Percentiles rank a stretch among this genome's conserved stretches.
These are phyloP conservation scores for Huntiella moniliformis DNA, from an alignment of 2,329 filamentous ascomycete species.

Conservation along the genomic window DNA sequence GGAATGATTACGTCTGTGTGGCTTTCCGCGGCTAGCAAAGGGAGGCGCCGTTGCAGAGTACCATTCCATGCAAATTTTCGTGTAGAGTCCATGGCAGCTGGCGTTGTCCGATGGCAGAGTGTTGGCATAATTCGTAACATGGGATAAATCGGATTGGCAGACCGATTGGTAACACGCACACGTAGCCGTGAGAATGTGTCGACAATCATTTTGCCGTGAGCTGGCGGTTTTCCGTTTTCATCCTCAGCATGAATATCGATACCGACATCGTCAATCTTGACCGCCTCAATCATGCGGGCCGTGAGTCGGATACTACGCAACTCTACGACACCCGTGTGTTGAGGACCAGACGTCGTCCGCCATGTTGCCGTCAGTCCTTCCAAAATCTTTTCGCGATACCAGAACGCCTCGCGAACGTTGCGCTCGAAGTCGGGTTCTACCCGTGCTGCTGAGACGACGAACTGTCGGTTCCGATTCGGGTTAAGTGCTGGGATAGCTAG, in stretches of 20 bases:
- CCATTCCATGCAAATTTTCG: slow-evolving; percentile 75
- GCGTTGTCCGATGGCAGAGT: slow-evolving; percentile 52
- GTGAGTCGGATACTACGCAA: slow-evolving; percentile 57
- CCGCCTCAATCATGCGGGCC: slow-evolving; percentile 61
- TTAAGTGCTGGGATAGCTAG: slow-evolving; percentile 64
- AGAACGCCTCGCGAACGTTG: slow-evolving; percentile 65
- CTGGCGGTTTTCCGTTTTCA: slow-evolving; percentile 10
- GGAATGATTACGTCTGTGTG: slow-evolving; percentile 46
- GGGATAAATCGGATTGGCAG: slow-evolving; percentile 44
- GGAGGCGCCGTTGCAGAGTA: slow-evolving; percentile 56
- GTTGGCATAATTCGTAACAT: slow-evolving; percentile 61
- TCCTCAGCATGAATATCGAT: slow-evolving; percentile 27
- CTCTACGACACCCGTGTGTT: slow-evolving; percentile 50
- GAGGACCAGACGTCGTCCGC: slow-evolving; percentile 34
- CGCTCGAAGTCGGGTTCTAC: slow-evolving; percentile 65
- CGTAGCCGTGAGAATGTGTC: slow-evolving; percentile 47
- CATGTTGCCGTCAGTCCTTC: slow-evolving; percentile 53
- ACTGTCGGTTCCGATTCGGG: slow-evolving; percentile 70
- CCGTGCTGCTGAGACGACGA: slow-evolving; percentile 67
- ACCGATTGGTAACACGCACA: slow-evolving; percentile 60
- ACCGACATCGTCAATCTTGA: slow-evolving; percentile 62
- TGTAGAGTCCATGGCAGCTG: slow-evolving; percentile 60
- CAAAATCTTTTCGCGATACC: slow-evolving; percentile 72
- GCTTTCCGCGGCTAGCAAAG: slow-evolving; percentile 38
- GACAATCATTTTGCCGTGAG: slow-evolving; percentile 18